Percentiles rank a stretch among this genome's conserved stretches.
Evolutionary conservation across 345 rosid genomes (phyloP).

Genomic region (Boechera retrofracta): DNA sequence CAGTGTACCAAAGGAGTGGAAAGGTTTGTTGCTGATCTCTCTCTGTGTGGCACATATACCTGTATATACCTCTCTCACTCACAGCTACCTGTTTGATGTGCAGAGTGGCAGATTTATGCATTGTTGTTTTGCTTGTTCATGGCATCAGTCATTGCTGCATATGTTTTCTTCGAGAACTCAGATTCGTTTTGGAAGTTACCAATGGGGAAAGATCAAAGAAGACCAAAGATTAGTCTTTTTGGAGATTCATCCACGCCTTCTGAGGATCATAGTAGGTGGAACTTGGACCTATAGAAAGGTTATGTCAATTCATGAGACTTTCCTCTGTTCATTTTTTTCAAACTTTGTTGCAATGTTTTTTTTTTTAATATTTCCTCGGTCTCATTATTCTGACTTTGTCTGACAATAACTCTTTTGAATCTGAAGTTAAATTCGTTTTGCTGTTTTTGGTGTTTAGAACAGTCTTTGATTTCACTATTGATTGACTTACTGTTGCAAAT

Average conservation of each 20-base stretch:
- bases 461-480: neutral
- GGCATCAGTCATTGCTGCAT: constrained; percentile 79
- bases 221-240: constrained; percentile 59
- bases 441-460: neutral
- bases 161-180: constrained; percentile 81
- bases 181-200: constrained; percentile 90
- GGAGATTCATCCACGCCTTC: constrained; percentile 65
- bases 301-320: constrained; percentile 46
- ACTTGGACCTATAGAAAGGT: constrained; percentile 60
- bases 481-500: neutral
- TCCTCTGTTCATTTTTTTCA: neutral
- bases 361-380: neutral
- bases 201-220: constrained; percentile 56
- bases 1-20: constrained; percentile 93
- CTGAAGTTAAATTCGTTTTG: neutral
- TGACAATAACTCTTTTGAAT: constrained; percentile 25
- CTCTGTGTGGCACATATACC: neutral
- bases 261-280: constrained; percentile 68
- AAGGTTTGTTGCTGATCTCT: constrained; percentile 56
- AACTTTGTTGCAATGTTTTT: constrained; percentile 3
- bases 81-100: constrained; percentile 18
- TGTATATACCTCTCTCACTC: neutral
- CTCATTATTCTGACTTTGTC: constrained; percentile 5
- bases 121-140: constrained; percentile 75
- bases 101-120: constrained; percentile 96